Base-by-base conservation (phyloP, 116 monocot species). In the Iris pallida region DNA sequence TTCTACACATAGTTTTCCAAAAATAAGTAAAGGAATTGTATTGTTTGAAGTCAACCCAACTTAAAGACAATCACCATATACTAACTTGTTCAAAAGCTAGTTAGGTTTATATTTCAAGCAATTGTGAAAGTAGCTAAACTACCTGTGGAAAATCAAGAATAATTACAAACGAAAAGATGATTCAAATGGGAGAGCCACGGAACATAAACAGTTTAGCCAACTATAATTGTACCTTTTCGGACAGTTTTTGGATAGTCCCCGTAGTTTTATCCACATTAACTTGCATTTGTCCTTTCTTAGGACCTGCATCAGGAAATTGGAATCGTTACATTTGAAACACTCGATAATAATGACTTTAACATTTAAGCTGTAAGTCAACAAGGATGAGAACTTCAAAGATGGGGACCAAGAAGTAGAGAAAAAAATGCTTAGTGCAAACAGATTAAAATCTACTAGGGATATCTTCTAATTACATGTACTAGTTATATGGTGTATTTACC, bases 161-260 rank as follows among this genome's bases (percentile, higher is more conserved):
- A 30, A 30, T 30, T 30, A 30, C 30, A 30, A 30, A 30, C 30
- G 0, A 30, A 30, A 0, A 30, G 3, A 30, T 30, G 3, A 30
- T 30, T 61, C 61, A 61, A 43, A 61, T 45, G 45, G 45, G 15
- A 41, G 53, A 51, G 52, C 20, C 13, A 53, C 5, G 8, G 4
- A 57, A 6, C 10, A 64, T 42, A 20, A 55, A 54, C 54, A 30
- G 10, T 41, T 5, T 53, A 18, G 30, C 11, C 7, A 66, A 20
- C 51, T 45, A 5, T 54, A 12, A 54, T 16, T 43, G 42, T 80
- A 95, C 95, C 95, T 88, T 88, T 4, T 82, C 86, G 70, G 80
- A 76, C 13, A 95, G 77, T 61, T 76, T 76, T 45, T 80, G 88
- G 10, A 91, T 86, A 66, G 86, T 73, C 20, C 59, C 73, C 42